phyloP scores from a whole-genome alignment of 306 rosid genomes.

The Corylus avellana region DNA sequence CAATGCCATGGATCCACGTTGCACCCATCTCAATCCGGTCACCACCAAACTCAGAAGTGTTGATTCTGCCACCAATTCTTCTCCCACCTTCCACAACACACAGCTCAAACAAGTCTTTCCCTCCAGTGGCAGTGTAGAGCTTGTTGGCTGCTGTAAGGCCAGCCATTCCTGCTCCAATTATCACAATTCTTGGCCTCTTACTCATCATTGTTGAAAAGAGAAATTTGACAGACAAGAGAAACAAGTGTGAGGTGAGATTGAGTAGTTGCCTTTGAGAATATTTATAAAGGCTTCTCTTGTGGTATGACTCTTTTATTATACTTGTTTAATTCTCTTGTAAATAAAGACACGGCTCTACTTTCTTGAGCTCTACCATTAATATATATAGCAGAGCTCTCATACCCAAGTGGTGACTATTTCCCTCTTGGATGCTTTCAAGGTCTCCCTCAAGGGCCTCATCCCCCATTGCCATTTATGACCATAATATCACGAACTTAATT shows the following conservation, averaged over 20 bases:
- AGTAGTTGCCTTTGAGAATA: constrained; percentile 54
- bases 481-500: constrained; percentile 28
- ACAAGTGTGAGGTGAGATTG: constrained; percentile 52
- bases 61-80: constrained; percentile 91
- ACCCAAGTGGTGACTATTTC: not conserved
- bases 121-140: constrained; percentile 60
- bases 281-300: constrained; percentile 51
- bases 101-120: constrained; percentile 66
- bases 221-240: constrained; percentile 10
- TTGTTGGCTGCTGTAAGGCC: constrained; percentile 92
- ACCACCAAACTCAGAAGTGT: constrained; percentile 88
- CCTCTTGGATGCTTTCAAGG: constrained; percentile 9
- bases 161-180: constrained; percentile 98
- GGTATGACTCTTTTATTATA: constrained; percentile 21
- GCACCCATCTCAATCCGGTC: constrained; percentile 96
- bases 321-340: constrained; percentile 29
- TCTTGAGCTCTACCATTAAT: constrained; percentile 31
- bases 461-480: constrained; percentile 45
- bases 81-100: constrained; percentile 82
- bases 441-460: constrained; percentile 11
- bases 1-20: constrained; percentile 99
- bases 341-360: constrained; percentile 63
- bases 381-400: constrained; percentile 2
- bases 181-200: constrained; percentile 77
- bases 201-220: constrained; percentile 58